A percentile compares a stretch with the other conserved stretches of the same genome.
phyloP scores from a whole-genome alignment of 768 basidiomycete genomes.

The Russula vinacea region DNA sequence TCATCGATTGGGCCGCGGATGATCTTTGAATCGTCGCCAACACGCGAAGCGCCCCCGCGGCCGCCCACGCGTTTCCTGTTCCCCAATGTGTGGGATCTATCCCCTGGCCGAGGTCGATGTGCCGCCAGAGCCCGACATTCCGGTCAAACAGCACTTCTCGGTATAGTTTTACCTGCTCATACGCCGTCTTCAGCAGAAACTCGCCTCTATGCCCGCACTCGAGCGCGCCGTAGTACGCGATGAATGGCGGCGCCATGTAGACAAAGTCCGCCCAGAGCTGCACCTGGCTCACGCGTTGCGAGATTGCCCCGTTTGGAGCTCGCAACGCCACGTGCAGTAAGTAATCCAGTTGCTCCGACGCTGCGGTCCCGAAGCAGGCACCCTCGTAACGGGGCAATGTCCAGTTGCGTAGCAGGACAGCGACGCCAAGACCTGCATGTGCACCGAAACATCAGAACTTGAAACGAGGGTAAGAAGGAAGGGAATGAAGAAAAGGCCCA shows the following conservation, averaged over 20 bases:
- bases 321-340: conserved; percentile 46
- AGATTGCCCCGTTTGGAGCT: conserved; percentile 54
- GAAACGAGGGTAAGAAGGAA: too few species aligned
- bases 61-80: conserved; percentile 72
- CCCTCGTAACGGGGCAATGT: conserved; percentile 40
- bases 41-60: conserved; percentile 62
- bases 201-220: conserved; percentile 38
- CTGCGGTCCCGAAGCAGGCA: conserved; percentile 41
- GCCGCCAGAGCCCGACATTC: conserved; percentile 51
- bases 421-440: conserved; percentile 47
- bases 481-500: conserved; percentile 32
- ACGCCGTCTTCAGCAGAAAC: conserved; percentile 46
- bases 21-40: conserved; percentile 51
- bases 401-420: conserved; percentile 55
- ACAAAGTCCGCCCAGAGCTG: conserved; percentile 60
- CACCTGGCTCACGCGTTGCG: conserved; percentile 51
- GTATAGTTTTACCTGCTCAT: conserved; percentile 56
- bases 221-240: conserved; percentile 60
- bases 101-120: conserved; percentile 48
- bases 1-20: conserved; percentile 37
- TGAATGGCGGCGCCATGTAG: conserved; percentile 64
- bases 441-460: background rate
- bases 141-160: conserved; percentile 47
- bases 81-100: conserved; percentile 55
- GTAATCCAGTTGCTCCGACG: conserved; percentile 48